Percentiles rank a stretch among this genome's conserved stretches.
Conservation (phyloP, 2,329 filamentous ascomycete genomes). For the Cordyceps fumosorosea region DNA sequence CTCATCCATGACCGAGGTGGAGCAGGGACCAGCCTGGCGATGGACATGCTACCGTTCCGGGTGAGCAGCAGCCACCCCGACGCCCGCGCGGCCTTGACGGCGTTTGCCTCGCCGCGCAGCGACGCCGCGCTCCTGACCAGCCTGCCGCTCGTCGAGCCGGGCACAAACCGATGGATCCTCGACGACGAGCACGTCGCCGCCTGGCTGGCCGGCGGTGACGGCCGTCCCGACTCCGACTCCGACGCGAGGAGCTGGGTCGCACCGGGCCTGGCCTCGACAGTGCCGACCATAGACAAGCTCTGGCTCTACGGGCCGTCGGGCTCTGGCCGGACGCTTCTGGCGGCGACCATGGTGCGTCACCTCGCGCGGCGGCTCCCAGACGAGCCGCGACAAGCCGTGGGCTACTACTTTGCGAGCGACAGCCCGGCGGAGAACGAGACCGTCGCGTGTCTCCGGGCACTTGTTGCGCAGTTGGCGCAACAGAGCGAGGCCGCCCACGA, state of each 20-base stretch:
- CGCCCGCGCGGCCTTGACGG: neutral
- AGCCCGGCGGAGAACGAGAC: neutral
- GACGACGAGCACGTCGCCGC: slow-evolving; percentile 6
- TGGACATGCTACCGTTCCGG: slow-evolving; percentile 2
- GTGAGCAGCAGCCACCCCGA: neutral
- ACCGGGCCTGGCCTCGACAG: neutral
- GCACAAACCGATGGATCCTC: neutral
- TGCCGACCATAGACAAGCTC: slow-evolving; percentile 3
- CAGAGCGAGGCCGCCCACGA: neutral
- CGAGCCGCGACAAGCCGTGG: neutral
- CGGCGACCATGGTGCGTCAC: neutral
- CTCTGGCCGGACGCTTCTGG: slow-evolving; percentile 2
- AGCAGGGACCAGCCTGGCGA: neutral
- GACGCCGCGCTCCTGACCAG: neutral
- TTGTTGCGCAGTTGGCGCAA: slow-evolving; percentile 3
- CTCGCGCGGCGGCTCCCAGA: neutral
- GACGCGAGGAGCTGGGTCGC: slow-evolving; percentile 3
- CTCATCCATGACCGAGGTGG: neutral
- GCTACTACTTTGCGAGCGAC: neutral
- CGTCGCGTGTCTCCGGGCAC: neutral
- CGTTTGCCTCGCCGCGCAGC: neutral
- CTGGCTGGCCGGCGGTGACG: slow-evolving; percentile 1
- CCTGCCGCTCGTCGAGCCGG: neutral
- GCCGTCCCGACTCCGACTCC: neutral
- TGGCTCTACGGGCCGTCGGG: slow-evolving; percentile 8